phyloP scores from a whole-genome alignment of 2,329 filamentous ascomycete genomes.

The Trichophyton benhamiae region DNA sequence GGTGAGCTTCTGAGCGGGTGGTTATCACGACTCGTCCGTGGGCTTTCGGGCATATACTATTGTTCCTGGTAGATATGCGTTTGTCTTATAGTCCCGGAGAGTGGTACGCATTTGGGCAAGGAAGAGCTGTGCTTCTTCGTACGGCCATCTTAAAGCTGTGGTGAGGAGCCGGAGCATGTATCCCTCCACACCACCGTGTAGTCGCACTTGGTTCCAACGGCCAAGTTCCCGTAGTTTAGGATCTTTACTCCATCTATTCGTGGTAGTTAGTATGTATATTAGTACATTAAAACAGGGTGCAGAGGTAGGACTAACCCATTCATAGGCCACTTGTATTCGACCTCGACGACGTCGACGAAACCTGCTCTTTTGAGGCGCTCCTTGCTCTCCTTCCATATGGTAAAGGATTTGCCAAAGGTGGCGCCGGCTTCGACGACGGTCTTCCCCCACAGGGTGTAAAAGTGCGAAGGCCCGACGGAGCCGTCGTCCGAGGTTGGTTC shows the following conservation, averaged over 20 bases:
- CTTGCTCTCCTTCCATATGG: slow-evolving; percentile 18
- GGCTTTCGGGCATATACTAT: slow-evolving; percentile 7
- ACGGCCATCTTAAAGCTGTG: slow-evolving; percentile 14
- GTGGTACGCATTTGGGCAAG: slow-evolving; percentile 3
- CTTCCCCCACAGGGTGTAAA: slow-evolving; percentile 14
- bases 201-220: slow-evolving; percentile 5
- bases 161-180: slow-evolving; percentile 8
- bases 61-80: slow-evolving; percentile 10
- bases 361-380: slow-evolving; percentile 25
- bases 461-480: slow-evolving; percentile 12
- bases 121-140: slow-evolving; percentile 12
- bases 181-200: slow-evolving; percentile 4
- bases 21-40: not conserved
- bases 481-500: slow-evolving; percentile 17
- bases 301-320: slow-evolving; percentile 1
- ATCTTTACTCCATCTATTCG: slow-evolving; percentile 29
- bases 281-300: not conserved
- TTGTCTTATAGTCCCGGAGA: slow-evolving; percentile 14
- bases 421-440: slow-evolving; percentile 14
- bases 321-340: slow-evolving; percentile 31
- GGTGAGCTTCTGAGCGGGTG: not conserved
- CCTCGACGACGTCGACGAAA: slow-evolving; percentile 35
- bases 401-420: slow-evolving; percentile 18
- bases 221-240: slow-evolving; percentile 9
- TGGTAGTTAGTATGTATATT: not conserved